Conservation (phyloP, 768 basidiomycete genomes). For the Xanthoconium stramineum region DNA sequence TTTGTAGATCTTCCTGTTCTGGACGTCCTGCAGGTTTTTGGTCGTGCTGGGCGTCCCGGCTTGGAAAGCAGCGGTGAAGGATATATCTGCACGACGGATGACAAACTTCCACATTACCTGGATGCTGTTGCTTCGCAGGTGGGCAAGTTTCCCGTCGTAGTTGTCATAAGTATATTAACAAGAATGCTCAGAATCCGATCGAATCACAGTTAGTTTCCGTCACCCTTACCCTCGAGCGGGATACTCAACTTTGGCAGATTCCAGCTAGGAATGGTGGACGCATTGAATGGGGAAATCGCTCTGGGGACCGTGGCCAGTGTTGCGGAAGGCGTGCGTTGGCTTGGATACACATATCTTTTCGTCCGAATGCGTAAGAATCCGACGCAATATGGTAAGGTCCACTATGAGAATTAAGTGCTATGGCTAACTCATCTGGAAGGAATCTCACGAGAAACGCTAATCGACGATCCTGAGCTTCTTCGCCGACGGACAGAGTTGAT, state of each 20-base stretch:
- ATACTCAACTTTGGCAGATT: conserved; percentile 48
- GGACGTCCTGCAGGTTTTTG: conserved; percentile 97
- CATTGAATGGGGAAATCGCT: conserved; percentile 93
- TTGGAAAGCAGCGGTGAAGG: conserved; percentile 93
- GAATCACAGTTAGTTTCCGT: conserved; percentile 75
- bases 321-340: conserved; percentile 86
- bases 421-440: conserved; percentile 43
- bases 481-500: conserved; percentile 69
- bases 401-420: not conserved
- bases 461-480: conserved; percentile 71
- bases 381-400: conserved; percentile 65
- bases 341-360: conserved; percentile 95
- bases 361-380: conserved; percentile 95
- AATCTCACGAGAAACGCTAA: conserved; percentile 61
- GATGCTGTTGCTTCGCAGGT: conserved; percentile 87
- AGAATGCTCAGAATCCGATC: conserved; percentile 70
- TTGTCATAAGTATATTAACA: not conserved
- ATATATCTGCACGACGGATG: conserved; percentile 92
- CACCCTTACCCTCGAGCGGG: not conserved
- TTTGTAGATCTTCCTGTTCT: conserved; percentile 92
- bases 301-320: conserved; percentile 90
- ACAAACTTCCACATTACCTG: conserved; percentile 89
- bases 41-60: conserved; percentile 88
- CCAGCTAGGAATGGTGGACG: conserved; percentile 77
- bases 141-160: conserved; percentile 15